Percentiles rank a stretch among this genome's conserved stretches.
These are phyloP conservation scores for Lachnellula cervina DNA, from an alignment of 2,329 filamentous ascomycete genomes.

Conservation along the genomic window DNA sequence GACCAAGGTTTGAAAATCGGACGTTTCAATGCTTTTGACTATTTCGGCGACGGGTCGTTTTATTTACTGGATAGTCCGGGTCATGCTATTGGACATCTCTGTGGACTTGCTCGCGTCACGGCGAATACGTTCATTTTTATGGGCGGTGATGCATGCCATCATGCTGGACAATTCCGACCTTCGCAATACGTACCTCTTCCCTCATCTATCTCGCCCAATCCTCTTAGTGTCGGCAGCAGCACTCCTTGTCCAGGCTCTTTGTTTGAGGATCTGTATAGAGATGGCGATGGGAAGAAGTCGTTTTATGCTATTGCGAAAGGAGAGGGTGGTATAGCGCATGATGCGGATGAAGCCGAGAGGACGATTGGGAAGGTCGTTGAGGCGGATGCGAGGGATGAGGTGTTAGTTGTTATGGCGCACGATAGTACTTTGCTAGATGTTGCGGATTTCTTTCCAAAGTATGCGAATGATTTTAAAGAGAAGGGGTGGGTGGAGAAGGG, in stretches of 20 bases:
- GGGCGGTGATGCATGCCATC: constrained; percentile 45
- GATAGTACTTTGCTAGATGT: constrained; percentile 40
- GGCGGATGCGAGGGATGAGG: constrained; percentile 39
- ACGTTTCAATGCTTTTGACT: constrained; percentile 44
- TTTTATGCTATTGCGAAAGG: constrained; percentile 31
- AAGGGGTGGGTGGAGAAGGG: constrained; percentile 42
- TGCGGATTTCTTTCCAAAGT: constrained; percentile 45
- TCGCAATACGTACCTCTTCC: constrained; percentile 38
- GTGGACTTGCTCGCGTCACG: constrained; percentile 42
- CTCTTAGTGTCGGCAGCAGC: constrained; percentile 28
- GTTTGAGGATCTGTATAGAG: constrained; percentile 36
- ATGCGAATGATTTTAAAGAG: constrained; percentile 41
- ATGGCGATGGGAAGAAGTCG: constrained; percentile 24
- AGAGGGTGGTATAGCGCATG: constrained; percentile 16
- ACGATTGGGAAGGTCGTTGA: constrained; percentile 43
- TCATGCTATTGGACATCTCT: constrained; percentile 47
- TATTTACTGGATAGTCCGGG: constrained; percentile 51
- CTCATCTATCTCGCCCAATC: constrained; percentile 35
- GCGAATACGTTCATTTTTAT: constrained; percentile 43
- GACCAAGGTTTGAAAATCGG: constrained; percentile 38
- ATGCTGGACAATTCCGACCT: constrained; percentile 42
- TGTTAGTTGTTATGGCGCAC: constrained; percentile 45
- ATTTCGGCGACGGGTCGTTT: constrained; percentile 51
- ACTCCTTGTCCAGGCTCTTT: constrained; percentile 38
- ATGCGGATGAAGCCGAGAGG: constrained; percentile 32